A percentile compares a stretch with the other conserved stretches of the same genome.
phyloP scores from a whole-genome alignment of 441 rosid species.

The Kokia cookei region DNA sequence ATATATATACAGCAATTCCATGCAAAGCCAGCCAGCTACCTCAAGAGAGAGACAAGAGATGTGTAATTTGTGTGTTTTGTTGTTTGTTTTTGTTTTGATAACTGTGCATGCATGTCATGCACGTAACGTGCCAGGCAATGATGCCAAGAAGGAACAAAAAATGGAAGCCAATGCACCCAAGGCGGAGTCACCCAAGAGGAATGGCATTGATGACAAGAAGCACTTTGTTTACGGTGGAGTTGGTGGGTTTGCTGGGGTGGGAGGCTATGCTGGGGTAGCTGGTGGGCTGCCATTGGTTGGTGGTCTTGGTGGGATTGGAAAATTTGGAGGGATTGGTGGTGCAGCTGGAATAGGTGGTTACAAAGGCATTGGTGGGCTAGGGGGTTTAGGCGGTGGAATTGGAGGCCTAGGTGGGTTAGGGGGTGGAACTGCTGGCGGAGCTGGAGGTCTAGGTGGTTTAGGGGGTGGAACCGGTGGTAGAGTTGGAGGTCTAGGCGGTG shows the following conservation, averaged over 20 bases:
- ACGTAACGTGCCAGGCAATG: conserved; percentile 23
- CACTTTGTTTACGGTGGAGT: conserved; percentile 53
- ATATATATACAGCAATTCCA: not conserved
- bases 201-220: conserved; percentile 40
- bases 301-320: conserved; percentile 46
- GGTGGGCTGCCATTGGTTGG: conserved; percentile 36
- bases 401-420: conserved; percentile 11
- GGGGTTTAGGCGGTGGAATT: not conserved
- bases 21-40: not conserved
- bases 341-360: conserved; percentile 49
- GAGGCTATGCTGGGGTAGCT: conserved; percentile 50
- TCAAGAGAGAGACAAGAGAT: not conserved
- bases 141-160: not conserved
- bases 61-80: not conserved
- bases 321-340: conserved; percentile 45
- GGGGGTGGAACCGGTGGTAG: conserved; percentile 10
- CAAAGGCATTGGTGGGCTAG: conserved; percentile 29
- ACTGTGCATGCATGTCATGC: conserved; percentile 37
- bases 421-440: conserved; percentile 16
- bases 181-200: conserved; percentile 25
- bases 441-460: conserved; percentile 17
- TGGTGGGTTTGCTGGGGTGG: conserved; percentile 66
- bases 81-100: conserved; percentile 8
- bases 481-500: conserved; percentile 13
- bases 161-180: conserved; percentile 23